These are phyloP conservation scores for Fomitopsis pulvina DNA, from an alignment of 768 basidiomycete genomes.

Conservation along the genomic window DNA sequence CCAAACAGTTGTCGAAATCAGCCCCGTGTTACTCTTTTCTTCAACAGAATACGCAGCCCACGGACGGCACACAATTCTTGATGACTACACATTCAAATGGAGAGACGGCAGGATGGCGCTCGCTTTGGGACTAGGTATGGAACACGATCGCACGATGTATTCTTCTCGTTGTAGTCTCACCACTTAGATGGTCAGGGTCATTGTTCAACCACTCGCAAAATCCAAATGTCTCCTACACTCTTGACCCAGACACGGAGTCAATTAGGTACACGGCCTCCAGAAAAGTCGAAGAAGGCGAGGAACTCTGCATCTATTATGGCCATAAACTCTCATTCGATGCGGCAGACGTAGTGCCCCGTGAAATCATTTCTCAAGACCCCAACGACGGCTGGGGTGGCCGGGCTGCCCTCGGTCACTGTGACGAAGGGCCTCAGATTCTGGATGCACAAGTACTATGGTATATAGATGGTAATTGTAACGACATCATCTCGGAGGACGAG, in stretches of 20 bases:
- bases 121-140: conserved; percentile 67
- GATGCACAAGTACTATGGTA: conserved; percentile 12
- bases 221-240: conserved; percentile 65
- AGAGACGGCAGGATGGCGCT: conserved; percentile 69
- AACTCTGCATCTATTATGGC: conserved; percentile 76
- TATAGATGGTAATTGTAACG: conserved; percentile 32
- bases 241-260: conserved; percentile 47
- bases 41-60: conserved; percentile 64
- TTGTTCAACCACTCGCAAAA: conserved; percentile 70
- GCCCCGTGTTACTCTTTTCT: conserved; percentile 75
- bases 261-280: conserved; percentile 58
- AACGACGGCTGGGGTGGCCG: conserved; percentile 46
- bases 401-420: conserved; percentile 18
- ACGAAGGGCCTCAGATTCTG: background rate
- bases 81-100: conserved; percentile 78
- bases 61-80: conserved; percentile 56
- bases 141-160: background rate
- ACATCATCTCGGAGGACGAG: conserved; percentile 46
- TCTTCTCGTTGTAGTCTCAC: background rate
- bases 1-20: conserved; percentile 70
- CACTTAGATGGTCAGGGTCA: conserved; percentile 43
- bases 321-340: conserved; percentile 60
- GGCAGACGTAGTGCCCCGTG: conserved; percentile 11
- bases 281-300: conserved; percentile 51
- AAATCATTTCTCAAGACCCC: background rate